Evolutionary conservation across 2,329 filamentous ascomycete genomes (phyloP), one percentile per base, ranked within the genome.

Genomic region (Juglanconis oblonga): DNA sequence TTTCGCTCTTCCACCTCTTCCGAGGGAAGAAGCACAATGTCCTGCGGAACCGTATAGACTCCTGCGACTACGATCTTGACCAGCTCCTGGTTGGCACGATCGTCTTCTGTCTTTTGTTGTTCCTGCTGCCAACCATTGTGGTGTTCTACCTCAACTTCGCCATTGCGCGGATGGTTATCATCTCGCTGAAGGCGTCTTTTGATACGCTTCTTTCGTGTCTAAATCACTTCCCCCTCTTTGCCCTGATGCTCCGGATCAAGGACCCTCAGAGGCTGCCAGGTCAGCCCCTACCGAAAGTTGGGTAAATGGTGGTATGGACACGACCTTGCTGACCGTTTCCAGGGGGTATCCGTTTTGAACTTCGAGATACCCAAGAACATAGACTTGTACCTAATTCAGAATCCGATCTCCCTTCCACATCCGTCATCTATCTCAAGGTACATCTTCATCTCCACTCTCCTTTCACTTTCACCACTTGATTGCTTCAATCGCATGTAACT

Each of bases 81-180:
- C 96, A 99, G 76, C 85, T 99, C 4, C 87, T 99, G 6, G 87
- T 99, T 7, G 95, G 95, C 62, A 99, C 95, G 1, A 98, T 99
- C 62, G 80, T 99, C 24, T 99, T 99, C 71, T 98, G 95, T 0
- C 80, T 99, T 7, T 83, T 99, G 1, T 96, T 96, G 76, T 99
- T 98, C 73, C 81, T 99, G 14, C 80, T 99, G 3, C 95, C 95
- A 0, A 99, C 95, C 0, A 92, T 99, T 31, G 86, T 94, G 56
- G 95, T 99, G 48, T 99, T 98, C 72, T 99, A 99, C 71, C 81
- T 97, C 62, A 97, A 96, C 47, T 99, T 99, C 76, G 94, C 96
- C 52, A 87, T 91, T 63, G 93, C 94, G 40, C 86, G 96, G 53
- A 97, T 99, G 90, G 86, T 88, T 64, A 98, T 98, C 67, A 99